phyloP scores from a whole-genome alignment of 1,139 yeast species.

The Candida labiduridarum region DNA sequence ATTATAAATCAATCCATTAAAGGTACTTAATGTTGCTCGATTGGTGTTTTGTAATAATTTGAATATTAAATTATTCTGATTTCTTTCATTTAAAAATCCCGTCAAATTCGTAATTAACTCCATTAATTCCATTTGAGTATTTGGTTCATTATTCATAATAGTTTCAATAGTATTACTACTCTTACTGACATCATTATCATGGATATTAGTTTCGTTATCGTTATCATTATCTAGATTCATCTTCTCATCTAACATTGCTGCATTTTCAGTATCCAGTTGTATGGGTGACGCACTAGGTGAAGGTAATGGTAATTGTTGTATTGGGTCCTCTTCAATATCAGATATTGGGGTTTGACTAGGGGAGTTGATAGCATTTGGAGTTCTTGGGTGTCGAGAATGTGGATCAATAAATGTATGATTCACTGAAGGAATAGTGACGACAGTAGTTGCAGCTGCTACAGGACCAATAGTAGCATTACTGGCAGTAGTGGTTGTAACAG shows the following conservation, averaged over 20 bases:
- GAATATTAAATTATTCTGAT: conserved; percentile 55
- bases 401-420: conserved; percentile 6
- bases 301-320: conserved; percentile 58
- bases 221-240: conserved; percentile 4
- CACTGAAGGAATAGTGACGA: not conserved
- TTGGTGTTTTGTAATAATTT: conserved; percentile 65
- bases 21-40: conserved; percentile 68
- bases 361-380: conserved; percentile 35
- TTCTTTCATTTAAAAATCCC: conserved; percentile 37
- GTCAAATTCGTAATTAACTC: conserved; percentile 39
- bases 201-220: too few species aligned
- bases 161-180: conserved; percentile 21
- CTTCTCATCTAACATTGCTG: conserved; percentile 3
- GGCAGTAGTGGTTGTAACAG: conserved; percentile 6
- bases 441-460: not conserved
- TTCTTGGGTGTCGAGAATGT: conserved; percentile 27
- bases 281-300: conserved; percentile 73
- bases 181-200: too few species aligned
- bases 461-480: conserved; percentile 5
- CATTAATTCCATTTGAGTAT: conserved; percentile 44
- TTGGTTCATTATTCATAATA: conserved; percentile 31
- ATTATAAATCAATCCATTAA: conserved; percentile 59
- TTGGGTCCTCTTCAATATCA: conserved; percentile 40
- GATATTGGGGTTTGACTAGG: conserved; percentile 43
- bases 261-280: conserved; percentile 28